Base-by-base conservation (phyloP, 2,329 filamentous ascomycete species). In the Macrophomina phaseolina region DNA sequence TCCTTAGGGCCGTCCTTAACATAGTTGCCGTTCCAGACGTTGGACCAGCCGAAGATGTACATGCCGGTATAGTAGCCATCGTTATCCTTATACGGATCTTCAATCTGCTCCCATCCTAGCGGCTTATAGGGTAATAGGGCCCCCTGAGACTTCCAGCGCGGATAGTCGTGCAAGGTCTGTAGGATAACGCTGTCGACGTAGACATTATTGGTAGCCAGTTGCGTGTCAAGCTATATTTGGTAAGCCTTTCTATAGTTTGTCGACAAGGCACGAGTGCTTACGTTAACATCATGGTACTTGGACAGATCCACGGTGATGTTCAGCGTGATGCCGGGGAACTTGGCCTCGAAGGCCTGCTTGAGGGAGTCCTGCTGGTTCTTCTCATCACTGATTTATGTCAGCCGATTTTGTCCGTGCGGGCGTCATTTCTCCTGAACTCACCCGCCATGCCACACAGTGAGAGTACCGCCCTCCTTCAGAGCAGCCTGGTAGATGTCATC, bases 241-340 rank as follows among this genome's bases (percentile, higher is more conserved):
- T 34, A 2, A 28, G 18, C 5, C 6, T 12, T 12, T 5, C 46
- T 38, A 34, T n/a, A 38, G 36, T 38, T 9, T 49, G 53, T 23
- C 3, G 53, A 8, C 5, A 42, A 28, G 8, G 5, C 12, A n/a
- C 8, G 8, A 28, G 16, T 23, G 23, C 61, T 5, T 4, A 55
- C 7, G n/a, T 75, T 75, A 18, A 70, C 76, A 65, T 85, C 82
- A 69, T 84, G 84, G 68, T 87, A 87, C 70, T 87, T 87, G 67
- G 84, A 86, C 0, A 87, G 71, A 67, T 86, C 84, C 51, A 86
- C 83, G 0, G 85, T 86, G 42, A 85, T 60, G 69, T 87, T 85
- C 16, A 87, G 78, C 4, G 78, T 82, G 67, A 86, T 81, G 8
- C 80, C 79, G 0, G 84, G 84, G 69, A 86, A 87, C 0, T 76